Evolutionary conservation across 306 rosid genomes (phyloP), one percentile per base, ranked within the genome.

Genomic region (Prunus fruticosa): DNA sequence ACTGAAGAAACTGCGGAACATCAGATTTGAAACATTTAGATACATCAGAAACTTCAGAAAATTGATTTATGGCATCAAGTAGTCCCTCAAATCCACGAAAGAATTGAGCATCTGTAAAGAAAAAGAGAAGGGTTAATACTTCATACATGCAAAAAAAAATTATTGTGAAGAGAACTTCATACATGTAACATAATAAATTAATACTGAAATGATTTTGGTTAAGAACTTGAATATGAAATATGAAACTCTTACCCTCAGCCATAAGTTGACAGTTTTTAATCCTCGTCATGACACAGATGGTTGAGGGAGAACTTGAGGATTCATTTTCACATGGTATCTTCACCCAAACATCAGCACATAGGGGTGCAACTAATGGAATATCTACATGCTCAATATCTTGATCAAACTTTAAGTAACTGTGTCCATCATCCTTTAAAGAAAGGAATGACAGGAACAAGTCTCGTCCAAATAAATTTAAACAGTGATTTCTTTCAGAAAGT

Each of bases 321-420:
- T 84, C 86, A 65, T 69, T 76, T 73, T 62, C 87, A 77, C 64
- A 64, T 28, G 98, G 96, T 75, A 90, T 85, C 84, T 90, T 88
- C 67, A 92, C 92, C 97, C 98, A 94, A 79, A 94, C 68, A 78
- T 94, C 95, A 57, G 87, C 98, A 78, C 86, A 84, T 75, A 90
- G 34, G 68, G 90, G 84, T 60, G 87, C 89, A 85, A 94, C 65
- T 77, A 94, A 73, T 56, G 88, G 54, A 79, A 73, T 69, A 63
- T 57, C 52, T 65, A 73, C 81, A 82, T 66, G 72, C 67, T 73
- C 61, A 9, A 4, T 8, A 56, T 56, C 61, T n/a, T 51, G 57
- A 16, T n/a, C 88, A 15, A 78, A 68, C 68, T 76, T 80, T 69
- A 72, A 70, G 56, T 70, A 82, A 56, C 84, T 85, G 50, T 20